These are phyloP conservation scores for Pluteus cervinus DNA, from an alignment of 768 basidiomycete genomes.

Conservation along the genomic window DNA sequence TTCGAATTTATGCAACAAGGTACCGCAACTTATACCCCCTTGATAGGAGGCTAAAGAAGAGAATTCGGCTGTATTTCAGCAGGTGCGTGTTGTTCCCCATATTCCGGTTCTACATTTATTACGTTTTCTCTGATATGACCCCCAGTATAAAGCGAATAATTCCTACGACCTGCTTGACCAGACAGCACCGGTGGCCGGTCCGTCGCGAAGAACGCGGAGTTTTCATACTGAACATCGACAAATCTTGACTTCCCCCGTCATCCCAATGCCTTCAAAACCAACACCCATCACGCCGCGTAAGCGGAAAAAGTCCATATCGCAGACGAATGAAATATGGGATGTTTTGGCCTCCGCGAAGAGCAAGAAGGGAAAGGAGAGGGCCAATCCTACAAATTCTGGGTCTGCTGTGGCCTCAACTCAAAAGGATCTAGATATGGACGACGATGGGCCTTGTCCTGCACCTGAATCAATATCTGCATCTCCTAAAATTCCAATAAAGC, in stretches of 20 bases:
- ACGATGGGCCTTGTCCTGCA: no score
- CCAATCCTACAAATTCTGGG: no score
- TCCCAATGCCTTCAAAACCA: conserved; percentile 19
- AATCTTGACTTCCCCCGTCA: conserved; percentile 25
- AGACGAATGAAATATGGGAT: conserved; percentile 24
- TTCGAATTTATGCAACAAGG: background rate
- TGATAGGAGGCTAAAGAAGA: conserved; percentile 67
- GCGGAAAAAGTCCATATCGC: background rate
- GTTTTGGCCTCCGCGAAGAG: conserved; percentile 16
- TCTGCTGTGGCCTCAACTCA: no score
- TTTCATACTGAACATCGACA: conserved; percentile 51
- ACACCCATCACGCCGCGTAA: conserved; percentile 1
- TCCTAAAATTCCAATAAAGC: no score
- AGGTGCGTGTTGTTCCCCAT: conserved; percentile 39
- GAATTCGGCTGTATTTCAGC: conserved; percentile 61
- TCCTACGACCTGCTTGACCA: conserved; percentile 60
- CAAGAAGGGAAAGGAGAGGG: conserved; percentile 13
- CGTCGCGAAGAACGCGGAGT: conserved; percentile 56
- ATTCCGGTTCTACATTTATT: conserved; percentile 6
- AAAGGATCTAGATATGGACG: no score
- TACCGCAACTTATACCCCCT: conserved; percentile 4
- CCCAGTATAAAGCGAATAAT: conserved; percentile 52
- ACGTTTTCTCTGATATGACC: conserved; percentile 7
- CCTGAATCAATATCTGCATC: conserved; percentile 7
- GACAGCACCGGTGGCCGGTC: conserved; percentile 32